Evolutionary conservation across 768 basidiomycete genomes (phyloP).

Genomic region (Psilocybe azurescens): DNA sequence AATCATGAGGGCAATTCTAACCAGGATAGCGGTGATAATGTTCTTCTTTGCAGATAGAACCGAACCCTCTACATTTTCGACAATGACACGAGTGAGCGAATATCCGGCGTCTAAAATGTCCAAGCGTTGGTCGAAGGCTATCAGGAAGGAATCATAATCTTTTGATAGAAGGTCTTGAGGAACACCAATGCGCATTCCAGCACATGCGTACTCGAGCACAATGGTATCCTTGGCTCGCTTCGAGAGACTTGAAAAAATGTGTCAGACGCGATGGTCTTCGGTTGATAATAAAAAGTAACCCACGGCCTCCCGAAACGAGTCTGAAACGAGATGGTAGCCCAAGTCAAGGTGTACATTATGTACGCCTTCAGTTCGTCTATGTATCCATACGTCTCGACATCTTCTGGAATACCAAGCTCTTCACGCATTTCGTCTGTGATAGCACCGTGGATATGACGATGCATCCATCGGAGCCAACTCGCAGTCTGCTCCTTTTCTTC

Average conservation of each 20-base stretch:
- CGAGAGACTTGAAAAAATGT: background rate
- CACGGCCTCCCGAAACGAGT: slow-evolving; percentile 6
- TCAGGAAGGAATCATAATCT: slow-evolving; percentile 2
- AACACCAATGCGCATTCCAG: slow-evolving; percentile 1
- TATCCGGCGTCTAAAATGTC: background rate
- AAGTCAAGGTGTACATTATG: slow-evolving; percentile 1
- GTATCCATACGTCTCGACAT: background rate
- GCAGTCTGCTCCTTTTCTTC: slow-evolving; percentile 8
- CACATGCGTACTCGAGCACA: slow-evolving; percentile 6
- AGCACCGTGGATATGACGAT: slow-evolving; percentile 1
- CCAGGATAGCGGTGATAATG: background rate
- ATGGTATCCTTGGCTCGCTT: slow-evolving; percentile 6
- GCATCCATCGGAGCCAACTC: slow-evolving; percentile 5
- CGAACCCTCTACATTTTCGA: background rate
- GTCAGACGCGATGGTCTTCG: too few relatives aligned
- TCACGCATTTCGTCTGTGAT: background rate
- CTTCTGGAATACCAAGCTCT: background rate
- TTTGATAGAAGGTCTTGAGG: background rate
- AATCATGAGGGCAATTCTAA: slow-evolving; percentile 1
- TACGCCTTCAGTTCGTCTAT: slow-evolving; percentile 5
- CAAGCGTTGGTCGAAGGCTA: background rate
- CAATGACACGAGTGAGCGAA: background rate
- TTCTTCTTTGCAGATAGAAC: background rate
- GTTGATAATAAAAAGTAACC: background rate
- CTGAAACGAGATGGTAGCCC: slow-evolving; percentile 2